A percentile compares a stretch with the other conserved stretches of the same genome.
Evolutionary conservation across 257 asterid genomes (phyloP).

Genomic region (Nicotiana undulata): DNA sequence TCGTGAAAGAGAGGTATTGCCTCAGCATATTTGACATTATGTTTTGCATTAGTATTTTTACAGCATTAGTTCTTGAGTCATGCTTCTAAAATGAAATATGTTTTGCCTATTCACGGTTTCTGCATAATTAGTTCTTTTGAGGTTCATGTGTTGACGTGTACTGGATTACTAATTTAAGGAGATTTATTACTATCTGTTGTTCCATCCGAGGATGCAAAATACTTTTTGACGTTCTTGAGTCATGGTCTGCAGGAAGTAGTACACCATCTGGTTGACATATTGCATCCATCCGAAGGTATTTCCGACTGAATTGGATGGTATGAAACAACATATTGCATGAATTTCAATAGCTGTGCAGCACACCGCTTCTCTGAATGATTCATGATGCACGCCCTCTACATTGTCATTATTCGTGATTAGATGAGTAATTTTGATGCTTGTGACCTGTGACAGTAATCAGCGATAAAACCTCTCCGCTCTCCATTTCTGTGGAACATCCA

Average conservation of each 20-base stretch:
- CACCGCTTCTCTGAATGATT: not conserved
- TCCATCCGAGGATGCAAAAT: not conserved
- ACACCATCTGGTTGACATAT: constrained; percentile 87
- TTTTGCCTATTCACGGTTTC: not conserved
- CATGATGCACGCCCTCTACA: not conserved
- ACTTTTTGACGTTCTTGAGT: not conserved
- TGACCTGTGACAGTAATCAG: not conserved
- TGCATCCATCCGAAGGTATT: constrained; percentile 97
- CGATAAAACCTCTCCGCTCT: not conserved
- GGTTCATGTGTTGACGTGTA: not conserved
- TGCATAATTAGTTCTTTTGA: not conserved
- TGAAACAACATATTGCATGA: not conserved
- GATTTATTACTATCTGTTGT: not conserved
- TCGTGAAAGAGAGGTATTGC: constrained; percentile 58
- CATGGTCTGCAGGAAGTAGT: constrained; percentile 63
- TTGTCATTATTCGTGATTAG: not conserved
- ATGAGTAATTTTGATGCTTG: not conserved
- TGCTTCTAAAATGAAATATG: not conserved
- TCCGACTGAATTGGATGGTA: constrained; percentile 5
- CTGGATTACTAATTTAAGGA: not conserved
- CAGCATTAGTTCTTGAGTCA: not conserved
- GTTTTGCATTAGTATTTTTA: not conserved
- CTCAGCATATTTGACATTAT: not conserved
- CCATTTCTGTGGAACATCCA: not conserved
- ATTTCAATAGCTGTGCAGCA: not conserved